Evolutionary conservation across 2,329 filamentous ascomycete species (phyloP).

Genomic region (Aureobasidium pullulans): DNA sequence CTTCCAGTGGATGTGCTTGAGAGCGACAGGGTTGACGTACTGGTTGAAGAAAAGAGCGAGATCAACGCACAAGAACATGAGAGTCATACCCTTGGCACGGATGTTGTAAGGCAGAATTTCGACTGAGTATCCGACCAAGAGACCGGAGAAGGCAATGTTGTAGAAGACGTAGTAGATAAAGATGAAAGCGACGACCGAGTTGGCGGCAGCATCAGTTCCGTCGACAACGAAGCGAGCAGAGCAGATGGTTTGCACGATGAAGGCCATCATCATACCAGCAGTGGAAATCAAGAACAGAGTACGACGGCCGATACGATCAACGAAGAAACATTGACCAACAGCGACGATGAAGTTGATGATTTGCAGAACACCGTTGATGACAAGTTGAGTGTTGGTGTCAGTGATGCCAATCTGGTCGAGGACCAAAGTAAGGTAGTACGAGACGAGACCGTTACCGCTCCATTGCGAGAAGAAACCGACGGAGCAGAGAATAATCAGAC

Average conservation of each 20-base stretch:
- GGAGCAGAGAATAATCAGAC: conserved; percentile 47
- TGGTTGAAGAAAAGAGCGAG: conserved; percentile 38
- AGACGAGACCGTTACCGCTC: conserved; percentile 47
- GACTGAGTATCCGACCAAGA: conserved; percentile 38
- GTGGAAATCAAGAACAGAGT: conserved; percentile 31
- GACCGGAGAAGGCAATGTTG: conserved; percentile 36
- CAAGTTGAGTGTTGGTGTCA: conserved; percentile 29
- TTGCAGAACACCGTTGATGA: conserved; percentile 46
- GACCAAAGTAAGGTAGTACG: conserved; percentile 33
- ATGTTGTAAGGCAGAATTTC: conserved; percentile 43
- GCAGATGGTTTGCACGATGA: conserved; percentile 35
- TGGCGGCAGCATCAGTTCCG: conserved; percentile 20
- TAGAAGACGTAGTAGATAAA: conserved; percentile 29
- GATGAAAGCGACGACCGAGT: conserved; percentile 28
- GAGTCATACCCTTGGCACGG: conserved; percentile 36
- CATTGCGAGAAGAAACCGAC: conserved; percentile 52
- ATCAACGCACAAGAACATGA: conserved; percentile 40
- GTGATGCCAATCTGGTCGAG: conserved; percentile 31
- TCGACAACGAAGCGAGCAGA: conserved; percentile 21
- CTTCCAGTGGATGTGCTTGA: conserved; percentile 23
- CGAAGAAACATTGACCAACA: conserved; percentile 32
- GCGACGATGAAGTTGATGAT: conserved; percentile 55
- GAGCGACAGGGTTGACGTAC: conserved; percentile 28
- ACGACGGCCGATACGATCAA: conserved; percentile 29
- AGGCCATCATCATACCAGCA: conserved; percentile 32